Evolutionary conservation across 805 yeast genomes (phyloP), one percentile per base, ranked within the genome.

Genomic region (Myxozyma nipponensis): DNA sequence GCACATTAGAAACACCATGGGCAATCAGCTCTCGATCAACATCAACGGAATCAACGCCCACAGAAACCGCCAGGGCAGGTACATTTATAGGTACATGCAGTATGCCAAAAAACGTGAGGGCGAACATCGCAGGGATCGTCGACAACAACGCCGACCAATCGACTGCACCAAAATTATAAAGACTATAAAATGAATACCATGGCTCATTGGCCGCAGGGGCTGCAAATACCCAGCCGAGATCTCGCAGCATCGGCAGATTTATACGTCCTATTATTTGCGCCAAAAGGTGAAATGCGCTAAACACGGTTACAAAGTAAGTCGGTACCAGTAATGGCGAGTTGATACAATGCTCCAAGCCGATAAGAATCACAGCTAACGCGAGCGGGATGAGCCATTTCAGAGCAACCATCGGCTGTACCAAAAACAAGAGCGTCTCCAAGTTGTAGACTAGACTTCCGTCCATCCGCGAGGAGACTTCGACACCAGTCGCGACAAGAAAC

Each of bases 1-100:
- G 60, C 9, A 84, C 81, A 65, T 93, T 93, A 3, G 96, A 86
- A 53, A 84, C 77, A 2, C 98, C 98, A 69, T 93, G 98, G 0
- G 97, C 97, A 28, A 91, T 83, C 50, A 93, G 76, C 69, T 93
- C 98, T 51, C 90, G 76, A 67, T 93, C 95, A 37, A 93, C 95
- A 65, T 90, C 95, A 58, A 86, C 79, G 41, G 75, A 70, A 49
- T 83, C 82, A 77, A 86, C 83, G 2, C 87, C 86, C 0, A 87
- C 77, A 4, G 95, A 84, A 17, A 90, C 93, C 0, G 98, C 97
- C 42, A 93, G 74, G 0, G 98, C 98, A 1, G 98, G 98, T 13
- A 93, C 97, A 65, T 93, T 93, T 53, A 93, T 93, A 3, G 98
- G 98, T 9, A 93, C 98, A 62, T 93, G 98, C 48, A 93, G 71